Evolutionary conservation across 805 yeast species (phyloP), one percentile per base, ranked within the genome.

Genomic region (Komagataella populi): DNA sequence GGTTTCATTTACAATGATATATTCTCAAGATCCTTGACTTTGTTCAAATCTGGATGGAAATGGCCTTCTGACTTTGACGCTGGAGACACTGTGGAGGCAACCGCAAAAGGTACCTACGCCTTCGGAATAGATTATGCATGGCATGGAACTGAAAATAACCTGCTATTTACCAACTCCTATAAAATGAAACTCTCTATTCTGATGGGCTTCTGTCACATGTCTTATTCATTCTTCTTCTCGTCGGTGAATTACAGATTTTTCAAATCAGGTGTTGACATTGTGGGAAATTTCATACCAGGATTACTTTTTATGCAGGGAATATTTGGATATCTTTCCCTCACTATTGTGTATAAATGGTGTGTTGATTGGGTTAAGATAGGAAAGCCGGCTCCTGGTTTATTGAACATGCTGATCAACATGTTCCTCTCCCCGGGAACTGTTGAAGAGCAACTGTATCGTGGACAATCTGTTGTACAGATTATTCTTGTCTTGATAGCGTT

Each of bases 101-200:
- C 64, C 6, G 70, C 67, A 52, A 65, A 68, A 6, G 81, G 81
- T 23, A 73, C 74, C 7, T 83, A 83, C 58, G 69, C 78, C 23
- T 65, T 81, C 52, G 90, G 90, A 52, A 63, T 83, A 49, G 90
- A 84, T 66, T 77, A 80, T 65, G 80, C 77, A 14, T 84, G 90
- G 90, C 90, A 84, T 61, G 88, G 88, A n/a, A 68, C 88, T 36
- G 90, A 84, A 54, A 84, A 83, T 60, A 81, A 78, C 36, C 67
- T 84, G 52, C 64, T 84, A 49, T 84, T 84, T 62, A 70, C 85
- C 30, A 84, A 84, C 61, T 83, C 89, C 0, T 83, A 81, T 65
- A 84, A 84, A 64, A 84, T 84, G 90, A 84, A 84, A 58, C 66
- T 84, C 53, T 83, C 89, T 1, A 80, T 84, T 54, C 68, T 84